Evolutionary conservation across 83 land plant genomes (phyloP).

Genomic region (Thuja plicata): DNA sequence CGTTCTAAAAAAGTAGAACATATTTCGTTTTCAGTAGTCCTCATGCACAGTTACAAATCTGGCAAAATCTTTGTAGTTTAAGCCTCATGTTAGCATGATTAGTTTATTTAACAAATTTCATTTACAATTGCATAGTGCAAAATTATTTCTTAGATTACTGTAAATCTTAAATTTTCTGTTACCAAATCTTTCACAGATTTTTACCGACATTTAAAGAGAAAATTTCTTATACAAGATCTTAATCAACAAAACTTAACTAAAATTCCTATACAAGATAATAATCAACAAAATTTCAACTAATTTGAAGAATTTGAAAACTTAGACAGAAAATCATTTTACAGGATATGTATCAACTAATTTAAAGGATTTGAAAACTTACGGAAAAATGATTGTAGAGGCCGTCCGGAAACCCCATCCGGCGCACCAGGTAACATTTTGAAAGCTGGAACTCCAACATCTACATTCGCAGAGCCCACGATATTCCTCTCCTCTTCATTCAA

Average conservation of each 20-base stretch:
- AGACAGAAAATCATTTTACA: too few species aligned
- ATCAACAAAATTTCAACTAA: too few species aligned
- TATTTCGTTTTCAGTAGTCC: background rate
- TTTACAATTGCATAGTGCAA: too few species aligned
- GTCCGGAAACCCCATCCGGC: background rate
- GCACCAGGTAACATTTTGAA: background rate
- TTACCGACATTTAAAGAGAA: too few species aligned
- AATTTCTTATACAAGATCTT: too few species aligned
- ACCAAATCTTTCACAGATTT: too few species aligned
- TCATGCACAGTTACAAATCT: background rate
- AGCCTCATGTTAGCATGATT: background rate
- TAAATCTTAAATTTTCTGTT: too few species aligned
- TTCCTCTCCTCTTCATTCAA: background rate
- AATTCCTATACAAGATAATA: too few species aligned
- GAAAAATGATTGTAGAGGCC: background rate
- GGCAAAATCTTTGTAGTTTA: background rate
- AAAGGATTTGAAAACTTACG: background rate
- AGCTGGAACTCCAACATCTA: background rate
- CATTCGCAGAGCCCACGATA: background rate
- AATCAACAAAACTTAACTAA: too few species aligned
- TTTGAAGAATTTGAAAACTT: too few species aligned
- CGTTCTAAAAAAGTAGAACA: background rate
- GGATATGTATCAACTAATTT: background rate
- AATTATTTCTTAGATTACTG: too few species aligned
- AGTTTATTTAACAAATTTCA: too few species aligned